phyloP scores from a whole-genome alignment of 202 grass and related monocot genomes.

The Saccharum hybrid region DNA sequence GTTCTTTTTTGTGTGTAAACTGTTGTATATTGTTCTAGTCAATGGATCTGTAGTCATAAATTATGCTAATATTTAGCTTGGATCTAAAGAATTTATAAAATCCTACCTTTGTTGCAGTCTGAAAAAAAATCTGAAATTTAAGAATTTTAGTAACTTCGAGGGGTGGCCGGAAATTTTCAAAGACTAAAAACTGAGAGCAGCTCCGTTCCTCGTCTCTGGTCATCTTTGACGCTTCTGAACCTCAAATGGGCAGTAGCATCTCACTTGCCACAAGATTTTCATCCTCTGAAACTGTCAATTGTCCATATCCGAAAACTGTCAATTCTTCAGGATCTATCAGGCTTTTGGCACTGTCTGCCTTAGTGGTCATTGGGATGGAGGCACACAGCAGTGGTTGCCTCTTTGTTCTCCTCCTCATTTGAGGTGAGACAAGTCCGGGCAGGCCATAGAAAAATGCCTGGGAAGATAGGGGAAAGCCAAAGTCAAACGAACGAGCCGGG shows the following conservation, averaged over 20 bases:
- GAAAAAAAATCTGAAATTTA: too few relatives aligned
- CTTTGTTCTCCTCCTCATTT: background rate
- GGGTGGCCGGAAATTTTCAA: too few relatives aligned
- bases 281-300: background rate
- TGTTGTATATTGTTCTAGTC: too few relatives aligned
- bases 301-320: constrained; percentile 43
- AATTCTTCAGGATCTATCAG: constrained; percentile 41
- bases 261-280: background rate
- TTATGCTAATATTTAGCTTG: background rate
- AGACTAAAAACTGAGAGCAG: background rate
- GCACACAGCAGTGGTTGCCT: constrained; percentile 1
- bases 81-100: too few relatives aligned
- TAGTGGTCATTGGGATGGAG: constrained; percentile 19
- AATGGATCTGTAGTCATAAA: too few relatives aligned
- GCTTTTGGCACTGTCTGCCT: constrained; percentile 18
- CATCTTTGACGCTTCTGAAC: constrained; percentile 31
- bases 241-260: constrained; percentile 2
- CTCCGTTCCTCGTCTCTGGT: background rate
- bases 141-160: too few relatives aligned
- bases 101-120: too few relatives aligned
- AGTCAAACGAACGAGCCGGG: constrained; percentile 40
- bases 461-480: constrained; percentile 20
- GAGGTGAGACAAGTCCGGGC: constrained; percentile 18
- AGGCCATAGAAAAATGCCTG: constrained; percentile 25
- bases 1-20: too few relatives aligned